These are phyloP conservation scores for Leccinum disarticulatum DNA, from an alignment of 768 basidiomycete genomes.

Conservation along the genomic window DNA sequence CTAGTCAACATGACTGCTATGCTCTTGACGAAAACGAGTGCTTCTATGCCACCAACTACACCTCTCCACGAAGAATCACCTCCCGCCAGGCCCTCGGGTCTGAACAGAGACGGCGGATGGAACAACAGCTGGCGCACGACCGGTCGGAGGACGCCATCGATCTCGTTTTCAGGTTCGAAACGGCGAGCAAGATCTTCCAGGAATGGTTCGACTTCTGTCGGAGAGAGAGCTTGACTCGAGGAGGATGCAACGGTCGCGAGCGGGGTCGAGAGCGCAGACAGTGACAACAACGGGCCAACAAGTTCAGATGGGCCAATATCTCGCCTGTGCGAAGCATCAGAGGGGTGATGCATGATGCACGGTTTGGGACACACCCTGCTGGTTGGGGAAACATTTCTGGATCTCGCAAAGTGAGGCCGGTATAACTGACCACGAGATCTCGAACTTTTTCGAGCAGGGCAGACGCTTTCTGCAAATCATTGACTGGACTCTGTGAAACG, in stretches of 20 bases:
- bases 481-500: slow-evolving; percentile 47
- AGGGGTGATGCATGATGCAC: not conserved
- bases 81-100: slow-evolving; percentile 68
- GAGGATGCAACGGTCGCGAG: slow-evolving; percentile 47
- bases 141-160: slow-evolving; percentile 77
- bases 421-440: slow-evolving; percentile 84
- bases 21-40: slow-evolving; percentile 75
- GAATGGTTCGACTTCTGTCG: slow-evolving; percentile 75
- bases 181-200: slow-evolving; percentile 80
- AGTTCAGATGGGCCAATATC: slow-evolving; percentile 78
- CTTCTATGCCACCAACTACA: slow-evolving; percentile 77
- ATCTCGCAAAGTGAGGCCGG: slow-evolving; percentile 86
- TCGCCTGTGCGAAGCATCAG: slow-evolving; percentile 45
- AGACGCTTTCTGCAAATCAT: slow-evolving; percentile 59
- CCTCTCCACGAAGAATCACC: slow-evolving; percentile 85
- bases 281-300: slow-evolving; percentile 73
- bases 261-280: slow-evolving; percentile 68
- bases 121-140: slow-evolving; percentile 62
- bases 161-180: slow-evolving; percentile 76
- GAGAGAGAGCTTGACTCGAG: slow-evolving; percentile 50
- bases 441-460: slow-evolving; percentile 71
- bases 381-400: slow-evolving; percentile 96
- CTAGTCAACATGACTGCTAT: slow-evolving; percentile 80
- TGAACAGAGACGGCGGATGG: slow-evolving; percentile 59
- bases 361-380: slow-evolving; percentile 47